These are phyloP conservation scores for Ilyonectria sp. DNA, from an alignment of 2,329 filamentous ascomycete species.

Conservation along the genomic window DNA sequence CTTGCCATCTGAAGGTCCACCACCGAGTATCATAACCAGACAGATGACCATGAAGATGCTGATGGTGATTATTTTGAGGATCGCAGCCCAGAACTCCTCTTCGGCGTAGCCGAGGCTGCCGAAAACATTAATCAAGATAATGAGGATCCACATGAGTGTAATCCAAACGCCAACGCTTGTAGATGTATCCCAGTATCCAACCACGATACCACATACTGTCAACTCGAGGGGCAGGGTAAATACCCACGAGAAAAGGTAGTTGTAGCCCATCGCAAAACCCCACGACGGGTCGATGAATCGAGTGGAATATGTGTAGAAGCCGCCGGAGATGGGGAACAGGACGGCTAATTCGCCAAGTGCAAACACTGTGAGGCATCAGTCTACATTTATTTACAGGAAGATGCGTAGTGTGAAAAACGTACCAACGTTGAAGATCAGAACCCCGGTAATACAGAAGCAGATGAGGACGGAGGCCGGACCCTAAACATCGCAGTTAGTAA, in stretches of 20 bases:
- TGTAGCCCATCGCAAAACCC: conserved; percentile 50
- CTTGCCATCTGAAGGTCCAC: conserved; percentile 62
- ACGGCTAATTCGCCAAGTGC: too few species aligned
- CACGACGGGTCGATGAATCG: conserved; percentile 73
- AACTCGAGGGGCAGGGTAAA: conserved; percentile 64
- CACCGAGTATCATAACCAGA: conserved; percentile 69
- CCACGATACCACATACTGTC: conserved; percentile 60
- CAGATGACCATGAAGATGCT: conserved; percentile 73
- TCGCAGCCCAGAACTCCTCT: conserved; percentile 60
- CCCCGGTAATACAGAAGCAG: too few species aligned
- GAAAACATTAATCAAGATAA: conserved; percentile 67
- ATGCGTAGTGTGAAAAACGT: too few species aligned
- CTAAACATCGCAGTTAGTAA: too few species aligned
- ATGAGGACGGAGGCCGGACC: too few species aligned
- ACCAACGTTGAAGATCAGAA: too few species aligned
- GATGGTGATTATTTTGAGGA: conserved; percentile 68
- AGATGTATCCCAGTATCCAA: conserved; percentile 64
- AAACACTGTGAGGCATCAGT: too few species aligned
- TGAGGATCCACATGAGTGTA: conserved; percentile 62
- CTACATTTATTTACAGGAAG: too few species aligned
- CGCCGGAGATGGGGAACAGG: conserved; percentile 36
- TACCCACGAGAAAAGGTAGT: conserved; percentile 54
- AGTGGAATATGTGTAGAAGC: conserved; percentile 72
- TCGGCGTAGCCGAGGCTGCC: conserved; percentile 66
- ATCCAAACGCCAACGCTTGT: conserved; percentile 66